Evolutionary conservation across 495 filamentous ascomycete species (phyloP).

Genomic region (Cenococcum geophilum): DNA sequence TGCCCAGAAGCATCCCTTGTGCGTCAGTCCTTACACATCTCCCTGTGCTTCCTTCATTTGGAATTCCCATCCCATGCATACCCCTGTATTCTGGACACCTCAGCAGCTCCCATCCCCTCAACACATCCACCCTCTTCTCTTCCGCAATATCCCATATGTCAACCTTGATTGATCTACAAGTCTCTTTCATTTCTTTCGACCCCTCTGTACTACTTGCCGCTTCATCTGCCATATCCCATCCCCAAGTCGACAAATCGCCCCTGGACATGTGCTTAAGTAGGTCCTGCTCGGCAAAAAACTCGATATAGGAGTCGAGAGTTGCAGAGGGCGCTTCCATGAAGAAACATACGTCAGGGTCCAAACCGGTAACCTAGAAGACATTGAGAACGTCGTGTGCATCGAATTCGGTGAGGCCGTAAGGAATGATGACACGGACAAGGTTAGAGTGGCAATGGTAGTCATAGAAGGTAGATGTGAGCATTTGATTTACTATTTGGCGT

Average conservation of each 20-base stretch:
- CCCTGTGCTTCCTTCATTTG: slow-evolving; percentile 32
- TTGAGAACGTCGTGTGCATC: slow-evolving; percentile 80
- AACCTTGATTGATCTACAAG: slow-evolving; percentile 65
- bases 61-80: slow-evolving; percentile 56
- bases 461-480: slow-evolving; percentile 62
- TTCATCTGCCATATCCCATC: slow-evolving; percentile 58
- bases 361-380: slow-evolving; percentile 72
- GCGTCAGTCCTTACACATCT: neutral
- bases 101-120: slow-evolving; percentile 57
- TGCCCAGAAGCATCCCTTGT: too few relatives aligned
- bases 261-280: slow-evolving; percentile 61
- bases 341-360: slow-evolving; percentile 65
- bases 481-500: slow-evolving; percentile 48
- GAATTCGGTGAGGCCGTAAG: slow-evolving; percentile 59
- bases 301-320: slow-evolving; percentile 57
- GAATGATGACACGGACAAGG: slow-evolving; percentile 62
- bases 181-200: slow-evolving; percentile 57
- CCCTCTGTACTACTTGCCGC: slow-evolving; percentile 54
- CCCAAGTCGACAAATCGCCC: slow-evolving; percentile 69
- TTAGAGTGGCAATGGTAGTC: slow-evolving; percentile 82
- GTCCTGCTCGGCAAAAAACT: slow-evolving; percentile 73
- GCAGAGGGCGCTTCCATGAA: slow-evolving; percentile 74
- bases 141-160: slow-evolving; percentile 60
- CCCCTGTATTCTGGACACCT: slow-evolving; percentile 55
- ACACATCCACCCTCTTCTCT: slow-evolving; percentile 37